phyloP scores from a whole-genome alignment of 2,329 filamentous ascomycete species.

The Neofusicoccum sp. region DNA sequence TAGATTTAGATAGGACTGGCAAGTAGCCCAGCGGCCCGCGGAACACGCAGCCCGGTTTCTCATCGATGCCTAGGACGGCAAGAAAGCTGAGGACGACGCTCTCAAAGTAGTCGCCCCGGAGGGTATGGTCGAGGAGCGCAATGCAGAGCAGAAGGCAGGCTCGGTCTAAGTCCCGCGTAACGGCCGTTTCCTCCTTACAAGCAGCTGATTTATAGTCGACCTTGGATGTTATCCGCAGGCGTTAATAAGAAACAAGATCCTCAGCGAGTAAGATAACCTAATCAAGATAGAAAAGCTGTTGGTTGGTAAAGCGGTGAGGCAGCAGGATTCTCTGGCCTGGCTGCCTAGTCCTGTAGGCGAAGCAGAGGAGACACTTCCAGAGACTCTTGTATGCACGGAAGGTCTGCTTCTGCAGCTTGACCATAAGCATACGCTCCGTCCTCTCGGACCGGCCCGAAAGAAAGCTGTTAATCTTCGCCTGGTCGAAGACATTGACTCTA shows the following conservation, averaged over 20 bases:
- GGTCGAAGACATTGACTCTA: constrained; percentile 24
- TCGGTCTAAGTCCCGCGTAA: neutral
- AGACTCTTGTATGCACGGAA: constrained; percentile 24
- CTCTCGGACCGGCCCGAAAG: constrained; percentile 5
- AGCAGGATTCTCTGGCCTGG: neutral
- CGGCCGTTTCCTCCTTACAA: neutral
- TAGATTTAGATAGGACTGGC: constrained; percentile 26
- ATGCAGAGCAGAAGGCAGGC: constrained; percentile 26
- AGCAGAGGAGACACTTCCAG: constrained; percentile 26
- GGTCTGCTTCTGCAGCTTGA: constrained; percentile 24
- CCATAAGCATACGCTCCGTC: constrained; percentile 20
- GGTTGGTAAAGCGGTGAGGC: neutral
- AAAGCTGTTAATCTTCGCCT: constrained; percentile 25
- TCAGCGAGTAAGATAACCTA: neutral
- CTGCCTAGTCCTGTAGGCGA: constrained; percentile 22
- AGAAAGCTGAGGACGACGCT: constrained; percentile 26
- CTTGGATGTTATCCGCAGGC: neutral
- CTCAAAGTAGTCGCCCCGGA: constrained; percentile 25
- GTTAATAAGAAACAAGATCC: neutral
- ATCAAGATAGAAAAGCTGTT: neutral
- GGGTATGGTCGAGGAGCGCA: constrained; percentile 25
- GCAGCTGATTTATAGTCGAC: too few species aligned
- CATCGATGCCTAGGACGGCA: constrained; percentile 24
- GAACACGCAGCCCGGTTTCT: constrained; percentile 10
- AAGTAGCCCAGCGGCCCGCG: constrained; percentile 22